Evolutionary conservation across 108 stramenopile genomes (phyloP), one percentile per base, ranked within the genome.

Genomic region (Licmophora abbreviata): DNA sequence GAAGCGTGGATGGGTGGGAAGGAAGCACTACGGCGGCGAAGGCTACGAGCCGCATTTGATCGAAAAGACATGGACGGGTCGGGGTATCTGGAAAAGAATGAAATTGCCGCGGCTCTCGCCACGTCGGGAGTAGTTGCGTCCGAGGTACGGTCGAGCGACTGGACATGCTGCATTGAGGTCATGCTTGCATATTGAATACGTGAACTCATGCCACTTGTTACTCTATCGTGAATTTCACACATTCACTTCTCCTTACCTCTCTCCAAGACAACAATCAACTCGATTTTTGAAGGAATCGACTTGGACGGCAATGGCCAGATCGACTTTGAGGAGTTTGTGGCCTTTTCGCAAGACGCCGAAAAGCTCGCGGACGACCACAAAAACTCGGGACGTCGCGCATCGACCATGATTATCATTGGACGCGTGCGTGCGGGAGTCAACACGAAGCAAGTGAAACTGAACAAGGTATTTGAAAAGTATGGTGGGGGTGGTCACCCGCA

Each of bases 401-500:
- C 67, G 30, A 87, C 85, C 18, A 76, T 92, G 69, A 88, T 87
- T 34, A 74, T 92, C 14, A 87, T 92, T 58, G 90, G 90, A 10
- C 71, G 90, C 11, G 83, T 74, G 30, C 87, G 83, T 63, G 78
- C 90, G 9, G 85, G 90, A 7, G 71, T 83, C 9, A 86, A 88
- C 41, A 63, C 83, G 37, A 77, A 85, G 25, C 54, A 70, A 20
- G 85, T 93, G 31, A 86, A 88, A 59, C 66, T 93, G 58, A 80
- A 82, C 43, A 71, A 72, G 29, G 66, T 93, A 2, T 71, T 93
- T 34, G 79, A 84, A 51, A 44, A 70, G 41, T 80, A 68, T 58
- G 83, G 81, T 52, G 91, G 91, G 15, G 74, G 74, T 29, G 91
- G 91, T 26, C 91, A 92, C 63, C 56, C 86, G 26, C 84, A 88